Evolutionary conservation across 2,329 filamentous ascomycete genomes (phyloP).

Genomic region (Fusarium secorum): DNA sequence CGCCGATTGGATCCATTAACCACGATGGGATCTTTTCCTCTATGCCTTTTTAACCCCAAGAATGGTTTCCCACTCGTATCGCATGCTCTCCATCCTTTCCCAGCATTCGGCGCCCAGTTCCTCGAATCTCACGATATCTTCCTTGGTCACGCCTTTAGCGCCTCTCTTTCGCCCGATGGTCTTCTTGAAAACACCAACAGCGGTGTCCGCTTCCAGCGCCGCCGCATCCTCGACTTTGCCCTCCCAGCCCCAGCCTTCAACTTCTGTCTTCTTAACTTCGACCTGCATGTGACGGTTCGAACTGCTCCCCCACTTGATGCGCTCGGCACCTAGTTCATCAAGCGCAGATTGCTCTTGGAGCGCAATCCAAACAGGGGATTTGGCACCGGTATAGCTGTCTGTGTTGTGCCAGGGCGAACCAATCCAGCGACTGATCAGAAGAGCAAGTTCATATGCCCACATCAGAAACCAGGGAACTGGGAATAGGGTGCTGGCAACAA

Average conservation of each 20-base stretch:
- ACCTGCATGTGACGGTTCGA: constrained; percentile 65
- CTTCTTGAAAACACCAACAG: constrained; percentile 58
- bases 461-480: constrained; percentile 75
- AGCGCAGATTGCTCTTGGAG: constrained; percentile 71
- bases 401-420: constrained; percentile 91
- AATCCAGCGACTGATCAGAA: constrained; percentile 76
- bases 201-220: constrained; percentile 52
- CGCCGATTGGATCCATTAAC: not conserved
- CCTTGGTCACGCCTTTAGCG: constrained; percentile 65
- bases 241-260: constrained; percentile 84
- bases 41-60: constrained; percentile 29
- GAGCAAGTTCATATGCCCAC: constrained; percentile 71
- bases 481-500: constrained; percentile 84
- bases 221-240: constrained; percentile 61
- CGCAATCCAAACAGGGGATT: constrained; percentile 79
- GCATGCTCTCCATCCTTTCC: constrained; percentile 75
- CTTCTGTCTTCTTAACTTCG: constrained; percentile 78
- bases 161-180: constrained; percentile 66
- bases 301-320: constrained; percentile 86
- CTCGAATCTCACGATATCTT: constrained; percentile 69
- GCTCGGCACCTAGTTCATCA: constrained; percentile 61
- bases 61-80: constrained; percentile 68
- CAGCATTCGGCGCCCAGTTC: constrained; percentile 68
- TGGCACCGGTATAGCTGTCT: constrained; percentile 78
- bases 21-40: not conserved